Base-by-base conservation (phyloP, 768 basidiomycete species). In the Boletus fagicola region DNA sequence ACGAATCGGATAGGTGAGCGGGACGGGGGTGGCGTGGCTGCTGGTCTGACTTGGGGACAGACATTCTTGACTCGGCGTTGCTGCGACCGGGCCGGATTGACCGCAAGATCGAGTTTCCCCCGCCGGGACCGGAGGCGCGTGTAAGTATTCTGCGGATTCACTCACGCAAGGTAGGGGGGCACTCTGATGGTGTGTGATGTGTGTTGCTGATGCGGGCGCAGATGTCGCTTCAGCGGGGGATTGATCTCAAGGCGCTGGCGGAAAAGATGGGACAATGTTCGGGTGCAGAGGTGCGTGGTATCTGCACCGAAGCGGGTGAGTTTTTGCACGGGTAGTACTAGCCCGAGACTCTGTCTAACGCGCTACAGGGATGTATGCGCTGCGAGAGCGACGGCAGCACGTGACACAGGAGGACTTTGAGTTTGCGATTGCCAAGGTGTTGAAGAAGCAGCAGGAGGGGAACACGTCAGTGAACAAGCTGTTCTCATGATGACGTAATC, bases 261-360 rank as follows among this genome's bases (percentile, higher is more conserved):
- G 96, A 98, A 73, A 98, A 99, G 81, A 99, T 98, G 96, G 96
- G 96, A 0, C 93, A 97, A 68, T 98, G 96, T 70, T 96, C 93
- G 2, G 96, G 96, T 63, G 96, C 96, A 2, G 96, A 99, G 72
- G 96, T 98, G 16, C 83, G 96, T 16, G 96, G 94, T 75, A 97
- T 97, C 64, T 96, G 94, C 71, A 96, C 95, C 0, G 94, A 96
- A 77, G 94, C 94, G n/a, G 92, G 92, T 86, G 55, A 58, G 85
- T 58, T 3, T 2, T 35, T 2, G 13, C 15, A 2, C 10, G 38
- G 7, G 6, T 12, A 10, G 22, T 7, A 8, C n/a, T n/a, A n/a
- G n/a, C n/a, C n/a, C 18, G n/a, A 35, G 5, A 5, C 0, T n/a
- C n/a, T n/a, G 35, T 31, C 54, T 54, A 1, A 54, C 11, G 3